A percentile compares a stretch with the other conserved stretches of the same genome.
Conservation (phyloP, 352 stramenopile genomes). For the Phytopythium vexans region DNA sequence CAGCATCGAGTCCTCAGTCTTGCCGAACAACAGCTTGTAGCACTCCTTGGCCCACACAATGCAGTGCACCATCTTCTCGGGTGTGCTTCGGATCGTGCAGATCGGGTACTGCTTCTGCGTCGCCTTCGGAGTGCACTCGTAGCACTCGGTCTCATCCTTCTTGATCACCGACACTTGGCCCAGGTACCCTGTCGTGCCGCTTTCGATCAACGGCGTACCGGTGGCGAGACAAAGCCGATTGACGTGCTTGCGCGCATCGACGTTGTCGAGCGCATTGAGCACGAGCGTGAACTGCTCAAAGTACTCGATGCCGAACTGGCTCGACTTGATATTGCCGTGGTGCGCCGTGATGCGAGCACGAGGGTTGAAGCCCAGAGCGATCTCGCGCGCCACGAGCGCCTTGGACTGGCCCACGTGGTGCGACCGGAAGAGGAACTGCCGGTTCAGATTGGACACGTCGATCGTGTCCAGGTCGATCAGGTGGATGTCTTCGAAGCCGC, state of each 20-base stretch:
- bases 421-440: conserved; percentile 98
- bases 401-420: conserved; percentile 98
- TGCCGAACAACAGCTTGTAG: conserved; percentile 87
- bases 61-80: conserved; percentile 99
- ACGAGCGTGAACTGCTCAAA: conserved; percentile 96
- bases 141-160: conserved; percentile 97
- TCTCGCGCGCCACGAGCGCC: conserved; percentile 83
- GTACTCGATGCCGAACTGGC: conserved; percentile 92
- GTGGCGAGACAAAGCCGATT: conserved; percentile 97
- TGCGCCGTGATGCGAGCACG: conserved; percentile 88
- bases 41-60: conserved; percentile 98
- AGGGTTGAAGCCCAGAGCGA: conserved; percentile 88
- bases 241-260: conserved; percentile 97
- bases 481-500: conserved; percentile 91
- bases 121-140: conserved; percentile 96
- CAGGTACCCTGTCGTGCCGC: conserved; percentile 97
- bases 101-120: conserved; percentile 99
- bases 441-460: conserved; percentile 99
- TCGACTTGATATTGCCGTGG: conserved; percentile 97
- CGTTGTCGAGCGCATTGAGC: conserved; percentile 99
- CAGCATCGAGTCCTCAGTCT: conserved; percentile 93
- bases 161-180: conserved; percentile 98
- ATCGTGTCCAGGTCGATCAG: conserved; percentile 99
- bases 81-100: conserved; percentile 99
- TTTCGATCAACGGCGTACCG: conserved; percentile 92